Evolutionary conservation across 305 asterid species (phyloP).

Genomic region (Stenogyne calaminthoides): DNA sequence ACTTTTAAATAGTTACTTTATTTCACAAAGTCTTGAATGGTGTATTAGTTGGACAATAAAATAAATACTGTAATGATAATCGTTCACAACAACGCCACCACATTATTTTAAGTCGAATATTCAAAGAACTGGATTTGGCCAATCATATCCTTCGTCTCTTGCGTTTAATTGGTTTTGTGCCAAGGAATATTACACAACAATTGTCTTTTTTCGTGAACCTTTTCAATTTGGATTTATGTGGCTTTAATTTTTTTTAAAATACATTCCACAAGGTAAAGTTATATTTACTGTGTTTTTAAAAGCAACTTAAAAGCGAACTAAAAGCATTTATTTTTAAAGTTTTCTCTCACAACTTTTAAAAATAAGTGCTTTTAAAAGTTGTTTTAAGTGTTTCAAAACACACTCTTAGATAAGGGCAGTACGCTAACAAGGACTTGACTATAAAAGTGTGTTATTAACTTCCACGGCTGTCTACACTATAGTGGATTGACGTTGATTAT

Average conservation of each 20-base stretch:
- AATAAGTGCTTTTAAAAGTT: too few relatives aligned
- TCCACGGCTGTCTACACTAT: slow-evolving; percentile 34
- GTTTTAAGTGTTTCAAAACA: too few relatives aligned
- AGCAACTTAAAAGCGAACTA: too few relatives aligned
- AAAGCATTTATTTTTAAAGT: too few relatives aligned
- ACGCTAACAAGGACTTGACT: slow-evolving; percentile 40
- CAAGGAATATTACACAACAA: slow-evolving; percentile 29
- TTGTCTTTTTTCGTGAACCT: slow-evolving; percentile 13
- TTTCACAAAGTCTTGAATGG: slow-evolving; percentile 10
- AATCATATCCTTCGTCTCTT: slow-evolving; percentile 15
- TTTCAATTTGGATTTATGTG: slow-evolving; percentile 23
- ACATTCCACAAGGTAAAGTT: slow-evolving; percentile 32
- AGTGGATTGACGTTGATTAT: slow-evolving; percentile 17
- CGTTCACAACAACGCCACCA: slow-evolving; percentile 23
- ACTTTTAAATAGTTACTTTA: neutral
- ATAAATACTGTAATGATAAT: neutral
- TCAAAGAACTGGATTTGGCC: slow-evolving; percentile 26
- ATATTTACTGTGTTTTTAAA: too few relatives aligned
- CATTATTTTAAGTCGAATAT: slow-evolving; percentile 23
- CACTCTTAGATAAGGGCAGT: slow-evolving; percentile 40
- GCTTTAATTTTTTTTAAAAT: slow-evolving; percentile 7
- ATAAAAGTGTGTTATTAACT: slow-evolving; percentile 30
- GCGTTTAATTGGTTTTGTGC: slow-evolving; percentile 25
- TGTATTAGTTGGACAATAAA: slow-evolving; percentile 26
- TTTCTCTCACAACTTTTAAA: too few relatives aligned